phyloP scores from a whole-genome alignment of 306 rosid species.

The Senna siamea region DNA sequence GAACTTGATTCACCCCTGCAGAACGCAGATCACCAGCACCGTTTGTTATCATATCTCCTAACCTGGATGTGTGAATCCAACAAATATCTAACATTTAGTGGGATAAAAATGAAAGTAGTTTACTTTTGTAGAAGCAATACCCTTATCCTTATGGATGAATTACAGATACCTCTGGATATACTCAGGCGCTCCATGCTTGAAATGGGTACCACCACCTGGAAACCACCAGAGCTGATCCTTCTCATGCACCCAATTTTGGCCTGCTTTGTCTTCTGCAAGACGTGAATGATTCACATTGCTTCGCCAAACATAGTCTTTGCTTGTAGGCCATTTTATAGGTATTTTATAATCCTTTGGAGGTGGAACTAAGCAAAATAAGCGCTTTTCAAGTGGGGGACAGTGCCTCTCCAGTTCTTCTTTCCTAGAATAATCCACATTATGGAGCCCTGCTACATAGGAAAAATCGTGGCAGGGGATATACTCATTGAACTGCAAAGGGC shows the following conservation, averaged over 20 bases:
- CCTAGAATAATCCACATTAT: constrained; percentile 67
- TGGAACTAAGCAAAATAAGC: constrained; percentile 84
- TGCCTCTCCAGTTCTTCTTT: constrained; percentile 88
- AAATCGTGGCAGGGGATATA: constrained; percentile 82
- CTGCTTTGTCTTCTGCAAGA: constrained; percentile 91
- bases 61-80: constrained; percentile 52
- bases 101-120: background rate
- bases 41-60: constrained; percentile 84
- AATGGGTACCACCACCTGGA: constrained; percentile 98
- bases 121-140: background rate
- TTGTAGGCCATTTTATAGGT: constrained; percentile 85
- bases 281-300: constrained; percentile 90
- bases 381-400: constrained; percentile 78
- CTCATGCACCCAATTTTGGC: constrained; percentile 97
- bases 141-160: background rate
- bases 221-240: constrained; percentile 89
- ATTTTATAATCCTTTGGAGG: constrained; percentile 82
- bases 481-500: constrained; percentile 80
- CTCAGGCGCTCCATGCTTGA: constrained; percentile 89
- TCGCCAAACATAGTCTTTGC: constrained; percentile 92
- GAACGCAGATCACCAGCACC: constrained; percentile 72
- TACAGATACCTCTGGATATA: constrained; percentile 75
- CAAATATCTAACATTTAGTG: constrained; percentile 16
- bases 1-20: constrained; percentile 77
- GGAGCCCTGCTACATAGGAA: constrained; percentile 54